Base-by-base conservation (phyloP, 108 stramenopile species). In the Nitzschia sp. region DNA sequence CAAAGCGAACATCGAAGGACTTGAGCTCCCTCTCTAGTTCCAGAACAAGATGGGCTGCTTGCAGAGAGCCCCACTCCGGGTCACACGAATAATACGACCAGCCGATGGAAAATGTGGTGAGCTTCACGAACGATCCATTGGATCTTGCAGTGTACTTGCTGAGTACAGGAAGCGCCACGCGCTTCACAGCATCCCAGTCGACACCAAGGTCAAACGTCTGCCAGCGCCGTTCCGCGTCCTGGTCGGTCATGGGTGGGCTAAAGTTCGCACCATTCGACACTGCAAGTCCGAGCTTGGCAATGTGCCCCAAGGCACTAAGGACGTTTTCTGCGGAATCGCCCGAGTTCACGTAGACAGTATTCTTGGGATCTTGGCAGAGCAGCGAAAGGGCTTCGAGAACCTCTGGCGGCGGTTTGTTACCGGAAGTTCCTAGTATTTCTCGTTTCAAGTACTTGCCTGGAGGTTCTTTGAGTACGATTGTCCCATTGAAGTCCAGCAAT, bases 41-140 rank as follows among this genome's bases (percentile, higher is more conserved):
- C 33, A 79, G 56, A 15, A 94, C 94, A 53, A 99, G 75, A 70
- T 96, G 84, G 34, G 91, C 82, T 19, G 98, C 98, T 72, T 98
- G 98, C 18, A 95, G 82, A 2, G 85, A 84, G 9, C 98, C 99
- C 98, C 98, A 99, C 62, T 99, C 99, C 1, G 99, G 99, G 81
- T 99, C 99, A 29, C 97, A 96, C 2, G 94, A 88, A 80, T 97
- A 98, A 74, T 98, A 99, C 27, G 93, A 91, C 98, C 98, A 99
- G 21, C 96, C 94, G 46, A 98, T 90, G 45, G 96, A 95, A 34
- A 91, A 92, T 30, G 94, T 82, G n/a, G 88, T 95, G 24, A 95
- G 72, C 53, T 92, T 95, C 15, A 94, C 94, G 56, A 90, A 91
- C 1, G 95, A 95, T 42, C 94, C 95, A 76, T 96, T 96, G 42